Evolutionary conservation across 805 yeast genomes (phyloP).

Genomic region (Saccharomycopsis fodiens): DNA sequence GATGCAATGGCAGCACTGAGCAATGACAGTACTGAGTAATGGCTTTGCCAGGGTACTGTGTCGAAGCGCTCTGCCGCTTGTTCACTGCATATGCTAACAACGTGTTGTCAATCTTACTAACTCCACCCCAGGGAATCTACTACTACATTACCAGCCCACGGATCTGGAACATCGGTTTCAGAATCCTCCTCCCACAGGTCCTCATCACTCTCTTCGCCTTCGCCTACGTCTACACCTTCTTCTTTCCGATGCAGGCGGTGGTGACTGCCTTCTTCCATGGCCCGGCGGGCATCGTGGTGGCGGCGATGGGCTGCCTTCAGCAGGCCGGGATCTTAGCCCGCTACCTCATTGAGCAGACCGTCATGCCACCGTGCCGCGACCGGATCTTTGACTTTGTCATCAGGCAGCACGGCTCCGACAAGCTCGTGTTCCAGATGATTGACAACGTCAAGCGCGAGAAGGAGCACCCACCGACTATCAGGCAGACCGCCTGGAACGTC

Average conservation of each 20-base stretch:
- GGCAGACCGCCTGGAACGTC: not conserved
- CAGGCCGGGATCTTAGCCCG: slow-evolving; percentile 27
- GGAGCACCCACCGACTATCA: not conserved
- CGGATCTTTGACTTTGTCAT: slow-evolving; percentile 26
- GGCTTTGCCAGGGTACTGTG: not conserved
- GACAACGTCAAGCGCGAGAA: not conserved
- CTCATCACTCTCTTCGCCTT: slow-evolving; percentile 19
- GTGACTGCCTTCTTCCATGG: slow-evolving; percentile 22
- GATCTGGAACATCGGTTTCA: slow-evolving; percentile 16
- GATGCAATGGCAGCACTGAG: no score
- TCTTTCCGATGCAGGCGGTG: slow-evolving; percentile 22
- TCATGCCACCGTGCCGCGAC: slow-evolving; percentile 28
- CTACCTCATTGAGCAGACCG: slow-evolving; percentile 25
- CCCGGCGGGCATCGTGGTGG: slow-evolving; percentile 21
- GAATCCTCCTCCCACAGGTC: slow-evolving; percentile 21
- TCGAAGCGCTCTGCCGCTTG: not conserved
- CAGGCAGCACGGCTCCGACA: slow-evolving; percentile 9
- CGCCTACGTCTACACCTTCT: slow-evolving; percentile 10
- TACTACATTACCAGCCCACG: slow-evolving; percentile 14
- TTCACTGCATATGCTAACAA: not conserved
- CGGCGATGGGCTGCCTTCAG: slow-evolving; percentile 25
- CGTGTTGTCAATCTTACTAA: no score
- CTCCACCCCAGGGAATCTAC: slow-evolving; percentile 15
- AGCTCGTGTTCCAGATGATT: not conserved
- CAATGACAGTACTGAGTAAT: no score